phyloP scores from a whole-genome alignment of 2,329 filamentous ascomycete species.

The Epichloe amarillans region DNA sequence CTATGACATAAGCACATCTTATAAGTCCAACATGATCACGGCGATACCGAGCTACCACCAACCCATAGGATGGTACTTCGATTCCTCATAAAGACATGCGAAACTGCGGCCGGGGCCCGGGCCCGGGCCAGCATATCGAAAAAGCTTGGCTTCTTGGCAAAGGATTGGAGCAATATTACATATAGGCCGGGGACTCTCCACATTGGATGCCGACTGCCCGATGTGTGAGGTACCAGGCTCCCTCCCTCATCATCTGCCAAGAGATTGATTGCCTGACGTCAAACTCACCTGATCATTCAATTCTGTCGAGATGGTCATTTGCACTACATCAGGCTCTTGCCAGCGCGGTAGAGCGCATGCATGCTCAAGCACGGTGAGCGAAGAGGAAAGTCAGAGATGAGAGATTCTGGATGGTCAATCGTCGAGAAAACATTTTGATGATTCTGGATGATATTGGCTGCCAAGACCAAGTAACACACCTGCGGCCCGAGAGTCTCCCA shows the following conservation, averaged over 20 bases:
- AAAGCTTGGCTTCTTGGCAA: neutral
- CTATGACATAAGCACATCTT: too few relatives aligned
- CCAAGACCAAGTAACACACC: neutral
- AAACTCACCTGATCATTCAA: neutral
- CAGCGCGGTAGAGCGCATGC: neutral
- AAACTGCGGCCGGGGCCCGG: too few relatives aligned
- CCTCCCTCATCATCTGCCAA: neutral
- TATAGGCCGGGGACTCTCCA: too few relatives aligned
- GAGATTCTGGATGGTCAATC: neutral
- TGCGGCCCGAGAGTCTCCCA: neutral
- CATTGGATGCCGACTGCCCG: neutral
- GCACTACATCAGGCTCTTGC: neutral
- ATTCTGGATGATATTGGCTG: neutral
- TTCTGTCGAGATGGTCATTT: neutral
- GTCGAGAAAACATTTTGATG: neutral
- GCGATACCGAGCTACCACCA: too few relatives aligned
- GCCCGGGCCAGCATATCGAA: neutral
- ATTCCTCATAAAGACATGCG: too few relatives aligned
- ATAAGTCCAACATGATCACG: too few relatives aligned
- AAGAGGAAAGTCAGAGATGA: neutral
- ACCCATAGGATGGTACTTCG: too few relatives aligned
- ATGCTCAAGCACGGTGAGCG: neutral
- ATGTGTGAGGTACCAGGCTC: neutral
- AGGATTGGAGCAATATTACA: neutral
- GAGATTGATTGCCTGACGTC: neutral